These are phyloP conservation scores for Apiotrichum veenhuisii DNA, from an alignment of 1,284 basidiomycete genomes.

Conservation along the genomic window DNA sequence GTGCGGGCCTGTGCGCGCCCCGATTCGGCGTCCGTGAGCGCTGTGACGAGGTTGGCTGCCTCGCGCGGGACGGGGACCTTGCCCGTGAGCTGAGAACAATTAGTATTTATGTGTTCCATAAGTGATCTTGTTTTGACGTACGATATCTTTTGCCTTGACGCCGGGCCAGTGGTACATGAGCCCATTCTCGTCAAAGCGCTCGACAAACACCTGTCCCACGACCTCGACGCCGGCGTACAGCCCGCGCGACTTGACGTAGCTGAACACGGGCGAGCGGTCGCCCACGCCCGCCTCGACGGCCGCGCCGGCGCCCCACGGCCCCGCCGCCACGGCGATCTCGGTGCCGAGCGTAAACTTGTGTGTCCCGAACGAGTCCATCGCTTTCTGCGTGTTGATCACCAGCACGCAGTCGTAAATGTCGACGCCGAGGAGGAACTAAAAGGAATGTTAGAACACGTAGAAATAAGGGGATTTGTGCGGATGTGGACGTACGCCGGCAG, in stretches of 20 bases:
- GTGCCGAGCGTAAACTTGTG: conserved; percentile 55
- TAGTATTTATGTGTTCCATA: neutral
- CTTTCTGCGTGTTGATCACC: conserved; percentile 52
- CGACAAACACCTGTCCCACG: conserved; percentile 52
- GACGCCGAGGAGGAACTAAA: conserved; percentile 48
- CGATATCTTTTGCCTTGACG: conserved; percentile 50
- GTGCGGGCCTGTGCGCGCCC: conserved; percentile 52
- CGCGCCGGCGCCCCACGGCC: conserved; percentile 54
- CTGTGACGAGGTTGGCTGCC: conserved; percentile 48
- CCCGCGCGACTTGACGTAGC: conserved; percentile 49
- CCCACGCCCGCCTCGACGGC: conserved; percentile 52
- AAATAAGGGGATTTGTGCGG: neutral
- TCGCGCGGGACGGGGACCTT: conserved; percentile 51
- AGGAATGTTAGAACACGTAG: conserved; percentile 9
- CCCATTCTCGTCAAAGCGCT: conserved; percentile 49
- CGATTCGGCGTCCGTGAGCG: conserved; percentile 54
- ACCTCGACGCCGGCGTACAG: conserved; percentile 53
- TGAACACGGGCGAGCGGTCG: conserved; percentile 50
- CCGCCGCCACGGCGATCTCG: conserved; percentile 54
- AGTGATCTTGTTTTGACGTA: conserved; percentile 24
- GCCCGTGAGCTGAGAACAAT: conserved; percentile 49
- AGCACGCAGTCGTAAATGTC: conserved; percentile 53
- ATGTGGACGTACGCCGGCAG: conserved; percentile 38
- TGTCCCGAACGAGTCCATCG: conserved; percentile 53
- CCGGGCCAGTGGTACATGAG: conserved; percentile 50